A percentile compares a stretch with the other conserved stretches of the same genome.
These are phyloP conservation scores for Dactylellina sp. DNA, from an alignment of 2,329 filamentous ascomycete species.

Conservation along the genomic window DNA sequence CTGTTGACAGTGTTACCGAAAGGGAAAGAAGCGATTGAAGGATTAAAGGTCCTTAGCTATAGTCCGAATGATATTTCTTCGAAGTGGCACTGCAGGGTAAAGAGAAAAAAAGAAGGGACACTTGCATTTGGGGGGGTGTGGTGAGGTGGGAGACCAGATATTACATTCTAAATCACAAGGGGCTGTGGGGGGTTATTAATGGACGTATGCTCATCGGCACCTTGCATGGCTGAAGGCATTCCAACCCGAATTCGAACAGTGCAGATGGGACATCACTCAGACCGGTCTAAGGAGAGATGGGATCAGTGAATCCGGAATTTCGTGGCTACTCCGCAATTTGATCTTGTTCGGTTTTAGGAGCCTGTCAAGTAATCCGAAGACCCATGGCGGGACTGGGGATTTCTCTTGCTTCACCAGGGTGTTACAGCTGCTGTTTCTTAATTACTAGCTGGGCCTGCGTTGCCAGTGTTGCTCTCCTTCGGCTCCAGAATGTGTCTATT, in stretches of 20 bases:
- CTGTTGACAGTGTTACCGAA: neutral
- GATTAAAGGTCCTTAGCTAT: no score
- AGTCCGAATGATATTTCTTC: neutral
- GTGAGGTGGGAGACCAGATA: neutral
- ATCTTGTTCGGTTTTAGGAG: neutral
- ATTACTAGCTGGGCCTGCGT: no score
- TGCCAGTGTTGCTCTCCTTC: no score
- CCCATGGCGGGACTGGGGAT: no score
- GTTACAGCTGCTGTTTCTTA: conserved; percentile 11
- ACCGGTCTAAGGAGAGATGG: no score
- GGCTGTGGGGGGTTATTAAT: neutral
- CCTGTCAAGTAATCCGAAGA: no score
- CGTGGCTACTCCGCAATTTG: neutral
- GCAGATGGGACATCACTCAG: no score
- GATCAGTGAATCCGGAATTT: no score
- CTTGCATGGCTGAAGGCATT: no score
- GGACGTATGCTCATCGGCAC: no score
- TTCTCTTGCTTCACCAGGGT: neutral
- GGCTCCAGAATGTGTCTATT: no score
- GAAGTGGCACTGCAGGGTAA: neutral
- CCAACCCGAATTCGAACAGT: no score
- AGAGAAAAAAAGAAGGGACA: neutral
- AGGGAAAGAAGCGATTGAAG: neutral
- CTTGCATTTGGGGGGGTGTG: neutral
- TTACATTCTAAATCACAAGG: neutral